phyloP scores from a whole-genome alignment of 441 rosid genomes.

The Jatropha multifida region DNA sequence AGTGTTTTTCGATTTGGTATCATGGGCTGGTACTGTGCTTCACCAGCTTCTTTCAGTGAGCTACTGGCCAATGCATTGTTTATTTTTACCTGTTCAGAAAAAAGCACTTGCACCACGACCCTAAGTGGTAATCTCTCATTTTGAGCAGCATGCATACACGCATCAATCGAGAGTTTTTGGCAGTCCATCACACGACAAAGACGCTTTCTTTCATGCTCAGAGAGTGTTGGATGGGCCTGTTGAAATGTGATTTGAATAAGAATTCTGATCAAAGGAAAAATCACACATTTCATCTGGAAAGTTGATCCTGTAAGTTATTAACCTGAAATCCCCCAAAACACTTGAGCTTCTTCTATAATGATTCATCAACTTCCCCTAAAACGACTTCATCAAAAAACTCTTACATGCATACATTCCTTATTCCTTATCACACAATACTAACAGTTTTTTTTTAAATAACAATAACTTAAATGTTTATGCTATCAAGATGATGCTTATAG shows the following conservation, averaged over 20 bases:
- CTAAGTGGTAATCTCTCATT: slow-evolving; percentile 87
- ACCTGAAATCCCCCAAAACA: not conserved
- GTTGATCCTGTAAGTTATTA: not conserved
- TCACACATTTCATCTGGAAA: not conserved
- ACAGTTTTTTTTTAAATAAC: not conserved
- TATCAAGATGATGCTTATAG: not conserved
- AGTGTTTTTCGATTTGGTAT: slow-evolving; percentile 72
- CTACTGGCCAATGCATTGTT: slow-evolving; percentile 74
- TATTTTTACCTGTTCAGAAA: slow-evolving; percentile 91
- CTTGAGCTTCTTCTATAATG: not conserved
- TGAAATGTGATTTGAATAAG: slow-evolving; percentile 7
- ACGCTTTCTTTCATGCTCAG: slow-evolving; percentile 94
- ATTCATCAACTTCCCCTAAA: not conserved
- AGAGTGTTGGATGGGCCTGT: slow-evolving; percentile 92
- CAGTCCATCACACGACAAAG: slow-evolving; percentile 94
- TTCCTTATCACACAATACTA: not conserved
- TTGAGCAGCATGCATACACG: slow-evolving; percentile 96
- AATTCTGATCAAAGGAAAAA: not conserved
- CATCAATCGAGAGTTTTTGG: slow-evolving; percentile 94
- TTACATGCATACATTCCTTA: not conserved
- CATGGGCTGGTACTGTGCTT: slow-evolving; percentile 65
- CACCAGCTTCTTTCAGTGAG: slow-evolving; percentile 62
- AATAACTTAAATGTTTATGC: not conserved
- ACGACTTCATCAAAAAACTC: not conserved
- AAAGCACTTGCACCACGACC: slow-evolving; percentile 91